These are phyloP conservation scores for Lactarius hengduanensis DNA, from an alignment of 768 basidiomycete genomes.

Conservation along the genomic window DNA sequence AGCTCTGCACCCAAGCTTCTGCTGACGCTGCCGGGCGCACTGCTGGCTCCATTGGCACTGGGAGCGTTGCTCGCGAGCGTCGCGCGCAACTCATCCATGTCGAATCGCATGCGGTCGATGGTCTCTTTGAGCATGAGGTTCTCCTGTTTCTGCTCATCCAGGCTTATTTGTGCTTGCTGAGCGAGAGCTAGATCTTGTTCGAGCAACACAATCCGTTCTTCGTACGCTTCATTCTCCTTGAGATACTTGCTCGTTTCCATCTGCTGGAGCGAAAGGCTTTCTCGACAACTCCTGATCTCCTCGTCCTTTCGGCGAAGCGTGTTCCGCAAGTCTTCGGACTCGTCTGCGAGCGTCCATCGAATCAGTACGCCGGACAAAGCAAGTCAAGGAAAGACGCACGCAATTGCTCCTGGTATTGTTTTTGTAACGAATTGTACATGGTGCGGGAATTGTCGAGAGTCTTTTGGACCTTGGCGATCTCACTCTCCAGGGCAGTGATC, in stretches of 20 bases:
- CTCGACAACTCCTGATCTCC: conserved; percentile 62
- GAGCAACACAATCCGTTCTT: conserved; percentile 67
- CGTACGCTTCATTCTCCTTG: conserved; percentile 67
- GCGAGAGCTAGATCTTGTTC: conserved; percentile 70
- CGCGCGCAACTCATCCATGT: conserved; percentile 87
- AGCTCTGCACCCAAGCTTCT: conserved; percentile 77
- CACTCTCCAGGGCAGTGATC: conserved; percentile 70
- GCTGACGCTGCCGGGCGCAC: conserved; percentile 57
- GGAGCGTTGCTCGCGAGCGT: conserved; percentile 40
- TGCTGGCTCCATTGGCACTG: conserved; percentile 45
- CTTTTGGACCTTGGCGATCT: conserved; percentile 73
- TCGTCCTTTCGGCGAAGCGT: conserved; percentile 74
- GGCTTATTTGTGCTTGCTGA: conserved; percentile 64
- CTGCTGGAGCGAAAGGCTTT: conserved; percentile 56
- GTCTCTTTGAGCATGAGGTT: conserved; percentile 93
- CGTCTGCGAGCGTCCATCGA: conserved; percentile 43
- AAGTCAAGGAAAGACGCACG: conserved; percentile 45
- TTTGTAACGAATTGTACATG: conserved; percentile 74
- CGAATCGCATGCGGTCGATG: conserved; percentile 90
- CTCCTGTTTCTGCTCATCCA: conserved; percentile 94
- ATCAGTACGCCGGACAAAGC: conserved; percentile 7
- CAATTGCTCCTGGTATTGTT: conserved; percentile 88
- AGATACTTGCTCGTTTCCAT: conserved; percentile 66
- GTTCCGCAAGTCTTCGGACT: conserved; percentile 76
- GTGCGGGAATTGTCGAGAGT: conserved; percentile 69